Conservation (phyloP, 345 rosid species). For the Chamaenerion angustifolium region DNA sequence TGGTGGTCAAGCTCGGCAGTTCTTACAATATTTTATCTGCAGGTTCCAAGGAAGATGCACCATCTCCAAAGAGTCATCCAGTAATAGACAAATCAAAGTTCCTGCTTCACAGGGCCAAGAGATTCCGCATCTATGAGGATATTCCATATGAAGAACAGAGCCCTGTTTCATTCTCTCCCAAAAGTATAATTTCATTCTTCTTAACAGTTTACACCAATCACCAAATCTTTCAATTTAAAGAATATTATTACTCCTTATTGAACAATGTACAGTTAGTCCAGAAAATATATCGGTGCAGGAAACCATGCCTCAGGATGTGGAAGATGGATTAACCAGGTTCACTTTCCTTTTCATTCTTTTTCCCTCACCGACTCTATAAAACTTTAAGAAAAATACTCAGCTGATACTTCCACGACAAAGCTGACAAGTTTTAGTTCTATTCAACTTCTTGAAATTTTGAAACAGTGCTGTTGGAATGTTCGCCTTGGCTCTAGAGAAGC, state of each 20-base stretch:
- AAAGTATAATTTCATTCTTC: constrained; percentile 26
- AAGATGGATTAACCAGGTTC: constrained; percentile 68
- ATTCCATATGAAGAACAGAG: constrained; percentile 17
- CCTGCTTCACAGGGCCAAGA: constrained; percentile 29
- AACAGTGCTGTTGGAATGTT: constrained; percentile 57
- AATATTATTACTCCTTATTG: constrained; percentile 5
- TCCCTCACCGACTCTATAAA: too few species aligned
- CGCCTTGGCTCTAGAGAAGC: constrained; percentile 54
- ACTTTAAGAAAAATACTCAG: too few species aligned
- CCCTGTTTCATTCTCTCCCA: constrained; percentile 27
- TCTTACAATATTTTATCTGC: constrained; percentile 4
- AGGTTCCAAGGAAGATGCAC: constrained; percentile 22
- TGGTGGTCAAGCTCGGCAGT: constrained; percentile 1
- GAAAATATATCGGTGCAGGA: constrained; percentile 35
- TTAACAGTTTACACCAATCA: too few species aligned
- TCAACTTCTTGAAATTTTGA: constrained; percentile 7
- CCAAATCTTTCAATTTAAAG: background rate
- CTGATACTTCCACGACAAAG: too few species aligned
- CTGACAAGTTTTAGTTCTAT: constrained; percentile 13
- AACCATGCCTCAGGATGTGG: constrained; percentile 33
- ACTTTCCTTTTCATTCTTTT: too few species aligned
- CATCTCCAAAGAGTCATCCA: constrained; percentile 18
- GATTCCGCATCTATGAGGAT: constrained; percentile 24
- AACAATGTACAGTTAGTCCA: constrained; percentile 17
- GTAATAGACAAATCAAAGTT: constrained; percentile 29